Base-by-base conservation (phyloP, 2,329 filamentous ascomycete genomes). In the Tothia fuscella region DNA sequence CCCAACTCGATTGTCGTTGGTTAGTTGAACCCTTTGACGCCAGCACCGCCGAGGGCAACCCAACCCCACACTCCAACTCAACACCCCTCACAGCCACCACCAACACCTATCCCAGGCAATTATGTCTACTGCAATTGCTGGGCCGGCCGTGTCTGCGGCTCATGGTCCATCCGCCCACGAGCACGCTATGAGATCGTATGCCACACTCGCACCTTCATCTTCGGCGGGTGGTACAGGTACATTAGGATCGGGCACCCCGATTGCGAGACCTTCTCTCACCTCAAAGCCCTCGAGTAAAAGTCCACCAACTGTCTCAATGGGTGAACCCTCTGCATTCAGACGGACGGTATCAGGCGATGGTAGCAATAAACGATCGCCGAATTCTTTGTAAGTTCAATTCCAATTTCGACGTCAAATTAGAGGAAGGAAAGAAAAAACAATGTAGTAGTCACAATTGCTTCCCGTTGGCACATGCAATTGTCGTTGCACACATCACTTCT, bases 61-160 rank as follows among this genome's bases (percentile, higher is more conserved):
- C 5, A 14, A 36, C n/a, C 19, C 34, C 34, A 25, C 20, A 20
- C 16, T 14, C 10, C 20, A 24, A 13, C 14, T 21, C 35, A 17
- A 9, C 9, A 9, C 26, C 22, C n/a, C 14, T 20, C 22, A 12
- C 35, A 21, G 28, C 21, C 35, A 37, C 10, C 35, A 21, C 12
- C 35, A 26, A 3, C 3, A 3, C 22, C 21, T 17, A 21, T 39
- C 24, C 26, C 30, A 22, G 21, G 17, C 21, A 51, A 56, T 52
- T 55, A 68, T 68, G 65, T 65, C 64, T 45, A 65, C 65, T 51
- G 62, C 61, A 47, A 56, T 68, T 56, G 65, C 64, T 48, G 59
- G 60, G 41, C 55, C 63, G 51, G 59, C 54, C 50, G 54, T 56
- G 56, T 47, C 58, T 52, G 51, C 59, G 50, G 55, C 60, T 50